Base-by-base conservation (phyloP, 495 filamentous ascomycete species). In the Chaetomium tenue region DNA sequence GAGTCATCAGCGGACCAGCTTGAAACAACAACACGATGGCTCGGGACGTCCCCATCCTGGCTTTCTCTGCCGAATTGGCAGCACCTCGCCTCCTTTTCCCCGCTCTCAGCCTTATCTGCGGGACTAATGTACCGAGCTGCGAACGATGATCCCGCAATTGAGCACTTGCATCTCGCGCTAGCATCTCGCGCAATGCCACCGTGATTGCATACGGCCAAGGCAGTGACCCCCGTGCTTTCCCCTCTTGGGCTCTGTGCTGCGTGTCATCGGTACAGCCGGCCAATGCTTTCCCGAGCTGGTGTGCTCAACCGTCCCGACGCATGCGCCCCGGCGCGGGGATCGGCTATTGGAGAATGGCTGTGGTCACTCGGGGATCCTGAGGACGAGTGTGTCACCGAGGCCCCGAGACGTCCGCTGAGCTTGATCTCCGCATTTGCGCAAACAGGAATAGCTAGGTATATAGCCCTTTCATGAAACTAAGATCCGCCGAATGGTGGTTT, bases 381-480 rank as follows among this genome's bases (percentile, higher is more conserved):
- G 58, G 57, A 55, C 37, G 60, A 40, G 59, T 60, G 61, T 65
- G 64, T 64, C 51, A 63, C 66, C 20, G 48, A 56, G 44, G 55
- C 58, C 50, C 50, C 44, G 59, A 54, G 55, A 4, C 51, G 30
- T 37, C 62, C 50, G 61, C n/a, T 26, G 37, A 5, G 20, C n/a
- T 47, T 26, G 30, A 25, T 73, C 62, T 75, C 64, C 72, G 72
- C 72, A 75, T 73, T 73, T 75, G 72, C 72, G 72, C 72, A 75
- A 63, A 74, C 39, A 3, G 28, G 9, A 18, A 25, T 28, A 60
- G 3, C 6, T 30, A 30, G 57, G 23, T 71, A 70, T 73, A 71
- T 66, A 71, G 51, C 23, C 3, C 60, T 25, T 37, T 52, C 13
- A 23, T 15, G 25, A 8, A 7, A 16, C 8, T 20, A 37, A 9